These are phyloP conservation scores for Medicago arabica DNA, from an alignment of 306 rosid species.

Conservation along the genomic window DNA sequence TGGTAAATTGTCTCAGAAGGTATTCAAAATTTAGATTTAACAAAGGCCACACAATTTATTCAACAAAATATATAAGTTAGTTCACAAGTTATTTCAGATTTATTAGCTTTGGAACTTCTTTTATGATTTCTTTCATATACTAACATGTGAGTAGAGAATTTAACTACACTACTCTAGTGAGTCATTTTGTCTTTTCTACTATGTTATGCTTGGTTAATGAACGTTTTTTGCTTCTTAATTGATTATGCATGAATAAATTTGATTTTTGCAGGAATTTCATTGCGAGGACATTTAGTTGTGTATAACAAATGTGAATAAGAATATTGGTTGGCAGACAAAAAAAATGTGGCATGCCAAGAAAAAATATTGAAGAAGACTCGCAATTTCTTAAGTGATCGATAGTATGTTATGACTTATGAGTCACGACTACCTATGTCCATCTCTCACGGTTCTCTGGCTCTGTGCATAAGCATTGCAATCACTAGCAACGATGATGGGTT, in stretches of 20 bases:
- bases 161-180: too few relatives aligned
- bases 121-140: background rate
- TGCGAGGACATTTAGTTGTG: constrained; percentile 69
- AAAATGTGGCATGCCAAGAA: constrained; percentile 55
- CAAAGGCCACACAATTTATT: too few relatives aligned
- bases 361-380: constrained; percentile 47
- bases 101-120: background rate
- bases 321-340: constrained; percentile 68
- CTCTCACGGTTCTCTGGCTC: too few relatives aligned
- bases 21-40: too few relatives aligned
- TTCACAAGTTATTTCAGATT: background rate
- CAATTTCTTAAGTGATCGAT: constrained; percentile 35
- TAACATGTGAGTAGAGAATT: too few relatives aligned
- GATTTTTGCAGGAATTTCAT: constrained; percentile 62
- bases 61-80: background rate
- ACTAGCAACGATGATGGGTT: too few relatives aligned
- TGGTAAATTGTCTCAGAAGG: too few relatives aligned
- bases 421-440: too few relatives aligned
- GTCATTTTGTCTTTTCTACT: too few relatives aligned
- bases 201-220: background rate
- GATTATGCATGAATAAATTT: background rate
- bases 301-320: constrained; percentile 73
- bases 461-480: too few relatives aligned
- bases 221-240: background rate
- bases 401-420: background rate